phyloP scores from a whole-genome alignment of 305 asterid species.

The Solanum aculeatissimum region DNA sequence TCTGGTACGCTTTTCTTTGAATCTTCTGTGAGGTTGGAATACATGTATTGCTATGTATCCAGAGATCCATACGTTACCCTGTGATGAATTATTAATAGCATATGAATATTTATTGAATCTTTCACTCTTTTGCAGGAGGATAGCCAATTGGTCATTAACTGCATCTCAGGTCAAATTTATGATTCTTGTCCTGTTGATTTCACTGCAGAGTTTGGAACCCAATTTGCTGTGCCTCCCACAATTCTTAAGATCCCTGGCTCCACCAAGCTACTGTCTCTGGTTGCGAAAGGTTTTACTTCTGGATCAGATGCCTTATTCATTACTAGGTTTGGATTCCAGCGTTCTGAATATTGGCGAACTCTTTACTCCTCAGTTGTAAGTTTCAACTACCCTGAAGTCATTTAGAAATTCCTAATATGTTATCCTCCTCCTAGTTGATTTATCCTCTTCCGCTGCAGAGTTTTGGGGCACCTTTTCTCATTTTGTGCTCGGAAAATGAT shows the following conservation, averaged over 20 bases:
- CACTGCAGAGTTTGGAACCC: conserved; percentile 60
- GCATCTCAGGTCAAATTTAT: conserved; percentile 84
- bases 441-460: conserved; percentile 29
- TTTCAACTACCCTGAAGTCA: conserved; percentile 8
- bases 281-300: conserved; percentile 64
- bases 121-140: conserved; percentile 56
- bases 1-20: conserved; percentile 31
- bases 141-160: conserved; percentile 45
- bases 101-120: not conserved
- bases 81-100: not conserved
- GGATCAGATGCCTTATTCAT: conserved; percentile 84
- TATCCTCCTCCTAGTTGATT: not conserved
- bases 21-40: not conserved
- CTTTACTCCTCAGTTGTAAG: conserved; percentile 79
- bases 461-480: conserved; percentile 70
- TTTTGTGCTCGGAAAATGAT: conserved; percentile 65
- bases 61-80: not conserved
- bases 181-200: conserved; percentile 89
- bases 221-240: conserved; percentile 50
- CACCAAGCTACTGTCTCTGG: conserved; percentile 49
- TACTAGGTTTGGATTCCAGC: conserved; percentile 73
- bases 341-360: conserved; percentile 67
- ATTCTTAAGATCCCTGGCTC: conserved; percentile 72
- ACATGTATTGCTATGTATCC: not conserved
- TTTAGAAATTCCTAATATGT: not conserved